Evolutionary conservation across 441 rosid species (phyloP), one percentile per base, ranked within the genome.

Genomic region (Populus tomentosa): DNA sequence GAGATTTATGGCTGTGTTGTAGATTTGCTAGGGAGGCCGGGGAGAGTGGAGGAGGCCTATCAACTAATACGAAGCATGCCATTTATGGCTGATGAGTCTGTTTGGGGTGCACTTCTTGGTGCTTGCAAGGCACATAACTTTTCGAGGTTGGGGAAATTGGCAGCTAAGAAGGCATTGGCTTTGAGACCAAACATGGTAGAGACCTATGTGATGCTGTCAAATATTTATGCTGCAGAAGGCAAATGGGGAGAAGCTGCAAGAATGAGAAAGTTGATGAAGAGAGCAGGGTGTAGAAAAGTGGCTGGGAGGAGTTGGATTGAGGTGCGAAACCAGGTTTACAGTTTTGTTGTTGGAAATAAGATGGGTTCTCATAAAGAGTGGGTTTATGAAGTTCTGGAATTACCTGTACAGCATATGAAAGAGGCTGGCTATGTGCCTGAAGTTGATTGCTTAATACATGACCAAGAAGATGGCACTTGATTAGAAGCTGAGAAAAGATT

Each of bases 1-100:
- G 95, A 90, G 82, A 86, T 90, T 28, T 94, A 94, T 53, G 94
- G 95, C 53, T 91, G 98, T 84, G 90, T 85, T 10, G 97, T 91
- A 53, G 98, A 94, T 89, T 86, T 96, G 87, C 90, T 95, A 71
- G 93, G 97, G 73, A 92, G 97, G 64, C 92, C 95, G 72, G 97
- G 99, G 79, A 92, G 89, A 82, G 85, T 92, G 26, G 85, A 82
- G 53, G 99, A 95, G 81, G 97, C 98, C 65, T 89, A 91, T 83
- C 88, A 78, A 59, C 78, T 92, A 76, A 90, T 94, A 42, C 84
- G 86, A 66, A 81, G 73, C 53, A 94, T 91, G 97, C 97, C 97
- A 1, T 91, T 89, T 79, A 78, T 82, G 59, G 89, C 98, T 9
- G 90, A 90, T 35, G 99, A 92, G 80, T 87, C 93, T 18, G 87